Evolutionary conservation across 106 monocot genomes (phyloP), one percentile per base, ranked within the genome.

Genomic region (Acorus gramineus): DNA sequence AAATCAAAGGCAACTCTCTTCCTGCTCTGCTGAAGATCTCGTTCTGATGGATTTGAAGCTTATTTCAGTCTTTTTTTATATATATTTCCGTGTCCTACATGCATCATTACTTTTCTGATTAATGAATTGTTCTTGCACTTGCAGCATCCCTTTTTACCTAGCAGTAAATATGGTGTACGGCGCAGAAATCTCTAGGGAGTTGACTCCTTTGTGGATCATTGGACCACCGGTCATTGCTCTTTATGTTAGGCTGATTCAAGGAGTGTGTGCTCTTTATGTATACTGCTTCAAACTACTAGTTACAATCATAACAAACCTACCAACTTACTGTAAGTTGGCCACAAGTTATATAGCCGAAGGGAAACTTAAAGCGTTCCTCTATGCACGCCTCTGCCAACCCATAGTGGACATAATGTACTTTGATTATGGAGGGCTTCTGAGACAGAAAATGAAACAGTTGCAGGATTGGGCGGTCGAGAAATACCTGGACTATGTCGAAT

Each of bases 131-230:
- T 47, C 5, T 64, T 80, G 76, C 83, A 90, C 5, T 64, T 80
- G 76, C 80, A 90, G 90, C 63, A 66, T 86, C 7, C 90, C 90
- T 46, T 80, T 76, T 65, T 86, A 79, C 52, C 61, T 91, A 14
- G 71, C 63, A 8, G 72, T 81, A 52, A 84, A 71, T 69, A 11
- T 73, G 49, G 55, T 76, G 4, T 79, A 91, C 72, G 83, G 90
- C 46, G 64, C 73, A 44, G 81, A 83, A 76, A 78, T 91, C 47
- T 71, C 86, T 3, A 78, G 59, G 59, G 90, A 86, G 51, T 66
- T 86, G 63, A 77, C 65, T 5, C 90, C 90, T 51, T 62, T 91
- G 5, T 86, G 90, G 90, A 50, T 86, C 64, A 58, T 83, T 50
- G 90, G 84, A 7, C 90, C 90, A 2, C 48, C 86, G 4, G 76